phyloP scores from a whole-genome alignment of 1,139 yeast species.

The Protomyces lactucae-debilis region DNA sequence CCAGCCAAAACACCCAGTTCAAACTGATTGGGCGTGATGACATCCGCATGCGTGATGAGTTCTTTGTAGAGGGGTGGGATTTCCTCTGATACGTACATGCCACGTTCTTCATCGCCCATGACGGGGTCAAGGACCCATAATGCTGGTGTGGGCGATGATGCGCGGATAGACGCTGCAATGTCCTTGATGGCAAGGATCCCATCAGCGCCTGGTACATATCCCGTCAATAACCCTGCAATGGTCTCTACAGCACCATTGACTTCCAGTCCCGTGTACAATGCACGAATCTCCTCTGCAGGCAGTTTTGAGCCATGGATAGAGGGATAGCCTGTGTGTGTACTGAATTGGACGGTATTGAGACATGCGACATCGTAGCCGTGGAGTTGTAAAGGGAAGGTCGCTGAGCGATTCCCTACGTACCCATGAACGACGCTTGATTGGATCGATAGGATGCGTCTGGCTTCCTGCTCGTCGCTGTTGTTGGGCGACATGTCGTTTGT shows the following conservation, averaged over 20 bases:
- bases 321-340: slow-evolving; percentile 75
- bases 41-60: slow-evolving; percentile 51
- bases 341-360: slow-evolving; percentile 70
- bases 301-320: slow-evolving; percentile 47
- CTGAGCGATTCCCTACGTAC: slow-evolving; percentile 76
- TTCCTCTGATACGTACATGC: slow-evolving; percentile 64
- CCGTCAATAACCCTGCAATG: slow-evolving; percentile 64
- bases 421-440: slow-evolving; percentile 43
- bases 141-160: slow-evolving; percentile 31
- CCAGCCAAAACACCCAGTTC: slow-evolving; percentile 57
- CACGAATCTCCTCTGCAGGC: slow-evolving; percentile 44
- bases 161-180: slow-evolving; percentile 41
- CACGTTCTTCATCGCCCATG: slow-evolving; percentile 80
- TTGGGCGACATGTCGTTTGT: neutral
- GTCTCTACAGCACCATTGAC: slow-evolving; percentile 42
- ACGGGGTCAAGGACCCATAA: slow-evolving; percentile 84
- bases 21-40: slow-evolving; percentile 87
- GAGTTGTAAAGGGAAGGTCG: slow-evolving; percentile 71
- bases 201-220: slow-evolving; percentile 62
- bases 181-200: slow-evolving; percentile 49
- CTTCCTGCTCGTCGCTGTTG: neutral
- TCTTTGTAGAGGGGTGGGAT: slow-evolving; percentile 62
- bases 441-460: slow-evolving; percentile 19
- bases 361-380: slow-evolving; percentile 83
- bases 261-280: slow-evolving; percentile 48